Base-by-base conservation (phyloP, 2,329 filamentous ascomycete species). In the Graphilbum sp. region DNA sequence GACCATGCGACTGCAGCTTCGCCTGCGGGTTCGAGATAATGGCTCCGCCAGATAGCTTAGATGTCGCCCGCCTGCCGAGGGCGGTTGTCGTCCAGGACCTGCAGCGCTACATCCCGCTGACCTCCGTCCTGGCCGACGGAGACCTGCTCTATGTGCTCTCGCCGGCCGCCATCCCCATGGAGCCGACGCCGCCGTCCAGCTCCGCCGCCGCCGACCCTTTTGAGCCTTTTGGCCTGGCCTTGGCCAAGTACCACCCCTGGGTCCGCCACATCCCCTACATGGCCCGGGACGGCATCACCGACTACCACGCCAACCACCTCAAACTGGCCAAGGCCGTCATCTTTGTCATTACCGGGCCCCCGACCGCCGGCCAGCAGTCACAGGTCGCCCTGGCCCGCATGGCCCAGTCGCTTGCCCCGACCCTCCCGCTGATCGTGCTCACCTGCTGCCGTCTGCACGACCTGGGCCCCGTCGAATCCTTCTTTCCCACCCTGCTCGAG, bases 211-310 rank as follows among this genome's bases (percentile, higher is more conserved):
- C 40, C 32, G 81, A 87, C 51, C 81, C 80, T 0, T 86, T 86
- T 50, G 79, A 86, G 53, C 66, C 69, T 13, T 60, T 87, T 16
- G 81, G 80, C 17, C 66, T 67, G 44, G 68, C 72, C 33, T 54
- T 87, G 35, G 69, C 72, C 35, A 60, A 57, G 35, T 63, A 68
- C 46, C 75, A 80, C 49, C 58, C 65, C 3, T 65, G 64, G 53
- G 63, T 86, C 43, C 71, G 76, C 17, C 81, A 86, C 51, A 71
- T 84, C 32, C 79, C 81, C 6, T 87, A 83, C 49, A 71, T 74
- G 5, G 68, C 72, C 34, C 63, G 65, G 37, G 56, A 63, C 41
- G 77, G 78, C 32, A 72, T 83, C 52, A 79, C 74, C 3, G 62
- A 65, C 18, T 66, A 70, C 33, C 75, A 86, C 54, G 57, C 67